A percentile compares a stretch with the other conserved stretches of the same genome.
Conservation (phyloP, 129 eudicot genomes). For the Escallonia rubra region DNA sequence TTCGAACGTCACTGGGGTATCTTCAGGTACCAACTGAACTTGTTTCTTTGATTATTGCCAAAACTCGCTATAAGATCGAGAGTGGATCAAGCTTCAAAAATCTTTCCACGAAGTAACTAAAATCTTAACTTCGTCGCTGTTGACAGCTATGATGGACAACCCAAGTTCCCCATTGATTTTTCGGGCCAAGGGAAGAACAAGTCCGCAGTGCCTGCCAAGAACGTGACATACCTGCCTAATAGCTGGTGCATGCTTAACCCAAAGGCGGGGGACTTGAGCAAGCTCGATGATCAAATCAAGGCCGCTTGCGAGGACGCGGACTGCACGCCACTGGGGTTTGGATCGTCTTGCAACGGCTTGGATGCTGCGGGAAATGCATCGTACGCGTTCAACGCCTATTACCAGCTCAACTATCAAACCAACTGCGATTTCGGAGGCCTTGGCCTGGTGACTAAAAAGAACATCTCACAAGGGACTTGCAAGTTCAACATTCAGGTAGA, state of each 20-base stretch:
- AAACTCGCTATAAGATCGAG: too few species aligned
- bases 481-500: slow-evolving; percentile 48
- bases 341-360: slow-evolving; percentile 57
- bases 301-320: slow-evolving; percentile 66
- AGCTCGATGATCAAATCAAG: slow-evolving; percentile 52
- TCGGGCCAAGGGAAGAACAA: slow-evolving; percentile 43
- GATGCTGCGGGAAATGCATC: slow-evolving; percentile 56
- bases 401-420: slow-evolving; percentile 44
- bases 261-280: slow-evolving; percentile 48
- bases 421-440: slow-evolving; percentile 53
- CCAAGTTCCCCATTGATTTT: slow-evolving; percentile 69
- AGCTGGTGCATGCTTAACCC: slow-evolving; percentile 82
- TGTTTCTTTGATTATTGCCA: too few species aligned
- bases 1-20: slow-evolving; percentile 94
- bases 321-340: slow-evolving; percentile 53
- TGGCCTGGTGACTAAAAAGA: slow-evolving; percentile 33
- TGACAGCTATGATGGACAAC: slow-evolving; percentile 50
- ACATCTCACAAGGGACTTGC: slow-evolving; percentile 51
- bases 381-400: slow-evolving; percentile 57
- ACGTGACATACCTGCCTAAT: slow-evolving; percentile 57
- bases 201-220: slow-evolving; percentile 53
- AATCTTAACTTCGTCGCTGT: too few species aligned
- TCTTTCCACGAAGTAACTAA: too few species aligned
- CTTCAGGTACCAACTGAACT: slow-evolving; percentile 28
- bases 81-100: too few species aligned